Evolutionary conservation across 805 yeast genomes (phyloP), one percentile per base, ranked within the genome.

Genomic region (Metschnikowia orientalis): DNA sequence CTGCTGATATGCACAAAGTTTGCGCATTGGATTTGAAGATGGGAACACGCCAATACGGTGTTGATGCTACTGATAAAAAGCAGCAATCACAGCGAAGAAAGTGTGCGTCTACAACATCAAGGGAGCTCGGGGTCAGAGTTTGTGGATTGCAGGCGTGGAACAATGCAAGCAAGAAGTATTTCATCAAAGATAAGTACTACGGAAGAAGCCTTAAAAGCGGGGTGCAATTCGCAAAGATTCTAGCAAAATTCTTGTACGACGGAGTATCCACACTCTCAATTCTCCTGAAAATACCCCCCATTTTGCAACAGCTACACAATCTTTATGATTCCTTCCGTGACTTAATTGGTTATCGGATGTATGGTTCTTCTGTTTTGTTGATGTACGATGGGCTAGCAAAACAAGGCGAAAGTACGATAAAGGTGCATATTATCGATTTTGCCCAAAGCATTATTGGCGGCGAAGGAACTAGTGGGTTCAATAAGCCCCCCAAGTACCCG

Each of bases 1-100:
- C 97, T 0, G 72, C 79, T 34, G 85, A 86, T 15, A 77, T 90
- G 79, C 65, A 60, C 18, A 74, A 73, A 43, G 97, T 98, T 1
- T 89, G 96, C 54, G 97, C 90, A 0, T 63, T 92, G 30, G 99
- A 92, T 59, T 67, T 92, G 48, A 92, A 92, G 54, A 92, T 92
- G 97, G 99, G 99, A 1, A 90, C 99, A 0, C 71, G 99, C 38
- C 99, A 92, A 59, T 92, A 92, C 51, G 98, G 99, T 7, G 81
- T 90, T n/a, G 95, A 88, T 43, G 97, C 97, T 0, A 69, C 71
- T 5, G 56, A 61, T 9, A 61, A 77, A 30, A 92, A 92, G 58
- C 81, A 79, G 51, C 54, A 62, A 29, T 85, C 95, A 1, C 98
- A 92, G 61, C 62, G 85, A 20, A 68, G 69, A 34, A 92, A 92